Evolutionary conservation across 306 rosid genomes (phyloP), one percentile per base, ranked within the genome.

Genomic region (Vicia faba): DNA sequence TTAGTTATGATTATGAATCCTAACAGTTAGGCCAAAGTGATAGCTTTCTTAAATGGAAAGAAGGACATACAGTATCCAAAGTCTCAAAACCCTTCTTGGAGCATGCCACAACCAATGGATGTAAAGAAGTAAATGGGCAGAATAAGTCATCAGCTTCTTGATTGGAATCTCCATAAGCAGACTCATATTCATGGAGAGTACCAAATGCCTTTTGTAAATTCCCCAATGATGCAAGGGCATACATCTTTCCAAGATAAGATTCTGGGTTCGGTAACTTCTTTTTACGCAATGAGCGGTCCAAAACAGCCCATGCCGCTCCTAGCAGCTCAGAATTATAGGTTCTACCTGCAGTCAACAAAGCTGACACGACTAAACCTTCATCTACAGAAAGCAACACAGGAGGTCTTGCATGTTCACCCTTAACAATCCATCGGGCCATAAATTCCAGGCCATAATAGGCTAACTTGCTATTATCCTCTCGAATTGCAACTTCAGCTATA

Each of bases 61-160:
- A 73, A 78, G 68, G 70, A 84, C 85, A 53, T 88, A 95, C 99
- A 15, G 81, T 35, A 75, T 95, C 99, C 75, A 95, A 82, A 70
- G 91, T 90, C 84, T 88, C 99, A 77, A 88, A 95, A 64, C 99
- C 97, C 78, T 81, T 88, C 81, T 82, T 86, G 76, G 91, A 85
- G 83, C 96, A 90, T 3, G 96, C 97, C 74, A 79, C 31, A 64
- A 82, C 96, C 83, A 95, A 78, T 9, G 97, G 97, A 76, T 82
- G 71, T 74, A 95, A 85, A 71, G 97, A 88, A 65, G 92, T 86
- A 70, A 95, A 95, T 41, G 99, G 99, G 66, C 89, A 90, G 80
- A 95, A 88, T 68, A 95, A 55, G 62, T 90, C 93, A 69, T 77
- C 86, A 45, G 80, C 78, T 80, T 84, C 95, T 76, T 75, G 71